Base-by-base conservation (phyloP, 1,139 yeast species). In the Taphrina populina region DNA sequence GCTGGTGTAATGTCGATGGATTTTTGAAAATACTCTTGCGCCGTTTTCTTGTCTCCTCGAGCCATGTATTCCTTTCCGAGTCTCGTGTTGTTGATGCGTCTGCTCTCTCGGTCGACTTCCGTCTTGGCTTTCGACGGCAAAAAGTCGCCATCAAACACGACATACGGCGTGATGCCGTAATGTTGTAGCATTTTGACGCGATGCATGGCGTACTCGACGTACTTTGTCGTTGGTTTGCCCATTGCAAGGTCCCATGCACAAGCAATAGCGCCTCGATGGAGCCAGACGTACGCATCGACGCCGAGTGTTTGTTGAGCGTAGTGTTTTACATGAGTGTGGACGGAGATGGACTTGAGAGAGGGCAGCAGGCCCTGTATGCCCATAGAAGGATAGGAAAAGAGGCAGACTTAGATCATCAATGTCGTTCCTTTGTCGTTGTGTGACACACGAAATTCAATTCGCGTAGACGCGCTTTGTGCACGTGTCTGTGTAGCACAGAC, bases 281-380 rank as follows among this genome's bases (percentile, higher is more conserved):
- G 76, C 99, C 99, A 94, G 1, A 96, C 92, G 66, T 88, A 94
- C 0, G 95, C 92, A 67, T 94, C 99, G 20, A 94, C 83, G 0
- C 96, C 99, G 44, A 94, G 72, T 0, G 88, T 82, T 82, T 32
- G 55, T 20, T 44, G 36, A 6, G 52, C 51, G 47, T 40, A 41
- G 33, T 34, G 39, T 11, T 27, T 44, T 15, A 47, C 44, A 43
- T 51, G 56, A 4, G 44, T 35, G 21, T 20, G 27, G 29, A 49
- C 60, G n/a, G 62, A 60, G 39, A 62, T 61, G 13, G 63, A 61
- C 37, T 61, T 62, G 24, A 62, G 58, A 19, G 59, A 34, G 26
- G 64, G 64, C 10, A 62, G 47, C n/a, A 62, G 56, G 34, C 64
- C 64, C 11, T 41, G 37, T 19, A 57, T 57, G 24, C 59, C 59